phyloP scores from a whole-genome alignment of 2,329 filamentous ascomycete species.

The Fusarium nanum region DNA sequence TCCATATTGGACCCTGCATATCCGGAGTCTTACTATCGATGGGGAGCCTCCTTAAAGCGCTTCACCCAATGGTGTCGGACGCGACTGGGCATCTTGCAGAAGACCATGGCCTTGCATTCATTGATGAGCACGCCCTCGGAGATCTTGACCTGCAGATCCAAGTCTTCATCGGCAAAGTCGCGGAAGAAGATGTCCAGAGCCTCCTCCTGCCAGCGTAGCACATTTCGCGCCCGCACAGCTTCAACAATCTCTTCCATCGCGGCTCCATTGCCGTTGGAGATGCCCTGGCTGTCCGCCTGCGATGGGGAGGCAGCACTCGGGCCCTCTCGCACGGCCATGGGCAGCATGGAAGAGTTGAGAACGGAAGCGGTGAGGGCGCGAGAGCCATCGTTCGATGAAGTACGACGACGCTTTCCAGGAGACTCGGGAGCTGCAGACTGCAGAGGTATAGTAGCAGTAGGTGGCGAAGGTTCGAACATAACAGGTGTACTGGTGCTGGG shows the following conservation, averaged over 20 bases:
- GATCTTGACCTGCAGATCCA: slow-evolving; percentile 69
- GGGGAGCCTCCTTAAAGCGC: slow-evolving; percentile 57
- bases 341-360: slow-evolving; percentile 48
- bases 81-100: slow-evolving; percentile 68
- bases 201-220: slow-evolving; percentile 65
- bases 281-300: slow-evolving; percentile 35
- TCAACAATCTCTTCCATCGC: slow-evolving; percentile 57
- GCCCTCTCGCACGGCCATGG: slow-evolving; percentile 34
- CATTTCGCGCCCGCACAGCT: slow-evolving; percentile 53
- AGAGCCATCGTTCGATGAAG: slow-evolving; percentile 46
- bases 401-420: slow-evolving; percentile 51
- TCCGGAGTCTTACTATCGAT: slow-evolving; percentile 8
- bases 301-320: slow-evolving; percentile 35
- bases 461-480: slow-evolving; percentile 41
- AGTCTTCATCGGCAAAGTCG: slow-evolving; percentile 67
- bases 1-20: background rate
- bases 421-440: slow-evolving; percentile 49
- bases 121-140: slow-evolving; percentile 69
- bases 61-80: slow-evolving; percentile 68
- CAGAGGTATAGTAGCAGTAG: slow-evolving; percentile 28
- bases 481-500: slow-evolving; percentile 32
- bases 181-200: slow-evolving; percentile 70
- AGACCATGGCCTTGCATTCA: slow-evolving; percentile 70
- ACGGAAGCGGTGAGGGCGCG: slow-evolving; percentile 41
- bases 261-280: slow-evolving; percentile 32